Base-by-base conservation (phyloP, 108 stramenopile species). In the Cyclotella sp. region DNA sequence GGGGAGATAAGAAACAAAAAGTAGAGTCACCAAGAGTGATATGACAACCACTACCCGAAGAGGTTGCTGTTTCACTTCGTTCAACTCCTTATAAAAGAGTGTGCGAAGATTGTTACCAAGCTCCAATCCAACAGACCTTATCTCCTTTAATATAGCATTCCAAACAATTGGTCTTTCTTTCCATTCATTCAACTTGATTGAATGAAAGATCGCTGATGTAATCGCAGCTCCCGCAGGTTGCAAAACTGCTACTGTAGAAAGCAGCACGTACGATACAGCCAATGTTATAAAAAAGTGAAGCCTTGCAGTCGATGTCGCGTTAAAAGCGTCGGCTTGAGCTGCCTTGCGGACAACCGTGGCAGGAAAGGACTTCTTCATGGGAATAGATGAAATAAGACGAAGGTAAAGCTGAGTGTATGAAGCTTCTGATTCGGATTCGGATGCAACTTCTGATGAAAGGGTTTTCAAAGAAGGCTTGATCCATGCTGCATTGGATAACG, bases 391-490 rank as follows among this genome's bases (percentile, higher is more conserved):
- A 45, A 86, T 69, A 43, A 93, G 66, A 9, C 91, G 87, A 24
- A 95, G 67, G 72, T 89, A 95, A 18, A 95, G 83, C 64, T 91
- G 89, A 12, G 84, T 81, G 65, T 90, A 91, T 27, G 70, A 68
- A 6, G 90, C 79, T 63, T 90, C 89, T 7, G 82, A 70, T 15
- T 71, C 73, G 18, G 85, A 77, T 46, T 79, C 62, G 3, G 72
- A 46, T 22, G 73, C 81, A 64, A 87, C 82, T 14, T 79, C 66
- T 11, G 58, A 49, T 22, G 81, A 68, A 24, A 87, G 42, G 8
- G 34, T 34, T 22, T 62, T 44, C 28, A 87, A 68, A 47, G 64
- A 51, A 44, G 76, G 71, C 47, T 70, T 64, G n/a, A 87, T 64
- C 51, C 90, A 59, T 18, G 76, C 63, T 28, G 73, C 45, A 47